Evolutionary conservation across 257 asterid species (phyloP), one percentile per base, ranked within the genome.

Genomic region (Paulownia fortunei): DNA sequence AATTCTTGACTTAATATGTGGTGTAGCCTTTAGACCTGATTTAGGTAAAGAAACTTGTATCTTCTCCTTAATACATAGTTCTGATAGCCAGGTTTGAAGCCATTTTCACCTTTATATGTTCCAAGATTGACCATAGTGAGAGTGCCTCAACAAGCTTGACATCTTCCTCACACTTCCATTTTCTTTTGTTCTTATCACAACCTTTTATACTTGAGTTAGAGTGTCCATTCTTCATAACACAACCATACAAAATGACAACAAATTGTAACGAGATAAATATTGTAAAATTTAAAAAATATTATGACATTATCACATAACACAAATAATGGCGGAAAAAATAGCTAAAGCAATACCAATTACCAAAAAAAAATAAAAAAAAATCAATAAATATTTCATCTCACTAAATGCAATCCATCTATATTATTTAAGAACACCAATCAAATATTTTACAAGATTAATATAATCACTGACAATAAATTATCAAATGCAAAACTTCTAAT

Each of bases 41-140:
- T 23, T 72, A 34, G 67, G 51, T 6, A 72, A 13, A 11, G 67
- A 72, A 30, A 16, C 65, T 49, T 32, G 49, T 36, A 72, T 9
- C 11, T 52, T 72, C 30, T 72, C 76, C 21, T 52, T 68, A 18
- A n/a, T n/a, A 55, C 32, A 18, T 34, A 55, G 4, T 72, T 72
- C 34, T 52, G 18, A n/a, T 72, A 52, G 8, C 65, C 66, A 13
- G 32, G 66, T 3, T 34, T 72, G 24, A 72, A 72, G 1, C 18
- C 23, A 73, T 73, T 73, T 30, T 37, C 15, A n/a, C 60, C 70
- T 59, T 73, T 59, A 32, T 73, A 58, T 13, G 7, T 6, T 23
- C 46, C 60, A 37, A 61, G 26, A 44, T 59, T 73, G 16, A 73
- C 70, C 70, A 59, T 59, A 13, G 41, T 71, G 3, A 73, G 23